Evolutionary conservation across 2,329 filamentous ascomycete species (phyloP), one percentile per base, ranked within the genome.

Genomic region (Pseudogymnoascus sp.): DNA sequence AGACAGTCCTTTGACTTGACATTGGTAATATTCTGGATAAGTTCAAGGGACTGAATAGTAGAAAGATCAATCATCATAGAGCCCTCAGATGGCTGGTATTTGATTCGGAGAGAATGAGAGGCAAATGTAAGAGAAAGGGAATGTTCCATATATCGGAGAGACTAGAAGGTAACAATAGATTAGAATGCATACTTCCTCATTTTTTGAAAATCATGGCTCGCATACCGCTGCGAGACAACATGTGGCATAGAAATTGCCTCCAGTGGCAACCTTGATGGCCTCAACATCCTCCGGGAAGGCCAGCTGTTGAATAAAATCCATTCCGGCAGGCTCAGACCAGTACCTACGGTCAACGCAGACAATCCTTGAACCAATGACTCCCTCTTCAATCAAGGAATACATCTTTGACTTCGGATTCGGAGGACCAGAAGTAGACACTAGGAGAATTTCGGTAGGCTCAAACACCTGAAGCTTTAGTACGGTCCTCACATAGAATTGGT

Each of bases 31-130:
- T 97, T 99, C 70, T 96, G 91, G 26, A 97, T 89, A 5, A 99
- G 81, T 73, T 99, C 95, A 2, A 99, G 79, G 0, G 91, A 91
- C 38, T 88, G 83, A 29, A 97, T 91, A 0, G 93, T 96, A 0
- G 91, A 88, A 2, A 95, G 82, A 70, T 97, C 93, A 69, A 97
- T 96, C 84, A 96, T 91, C 93, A 97, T 96, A 0, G 91, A 90
- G 23, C 93, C 90, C 72, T 96, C 90, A 0, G 91, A 92, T 0
- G 92, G 89, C 70, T 93, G 88, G 68, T 96, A 97, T 66, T 86
- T 88, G 71, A 97, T 88, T 3, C 91, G 86, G 33, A 97, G 82
- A 19, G 93, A 93, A 72, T 95, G 88, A n/a, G 82, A 80, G 3
- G 86, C 81, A 72, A 96, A 95, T 0, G 82, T 84, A 65, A 88